Conservation (phyloP, 371 early-diverging fungal species). For the Mycotypha africana region DNA sequence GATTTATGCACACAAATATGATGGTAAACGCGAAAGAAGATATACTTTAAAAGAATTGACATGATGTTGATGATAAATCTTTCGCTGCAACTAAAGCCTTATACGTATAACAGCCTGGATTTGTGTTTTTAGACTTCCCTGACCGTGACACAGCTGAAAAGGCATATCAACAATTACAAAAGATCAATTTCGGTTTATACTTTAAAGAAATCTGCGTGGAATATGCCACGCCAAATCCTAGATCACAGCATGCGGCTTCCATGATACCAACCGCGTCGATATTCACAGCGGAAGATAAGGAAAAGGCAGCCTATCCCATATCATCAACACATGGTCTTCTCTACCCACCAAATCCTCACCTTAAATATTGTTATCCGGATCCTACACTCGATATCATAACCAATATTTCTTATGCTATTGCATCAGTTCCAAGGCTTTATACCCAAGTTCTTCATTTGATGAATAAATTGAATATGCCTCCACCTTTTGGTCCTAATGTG, state of each 20-base stretch:
- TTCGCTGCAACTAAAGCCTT: background rate
- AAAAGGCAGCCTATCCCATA: constrained; percentile 9
- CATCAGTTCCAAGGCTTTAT: constrained; percentile 52
- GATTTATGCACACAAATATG: constrained; percentile 29
- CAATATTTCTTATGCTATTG: constrained; percentile 49
- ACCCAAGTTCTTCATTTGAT: constrained; percentile 64
- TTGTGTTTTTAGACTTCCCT: constrained; percentile 46
- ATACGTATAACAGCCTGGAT: constrained; percentile 23
- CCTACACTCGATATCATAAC: constrained; percentile 45
- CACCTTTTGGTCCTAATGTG: constrained; percentile 49
- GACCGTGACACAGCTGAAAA: constrained; percentile 30
- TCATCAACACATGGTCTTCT: constrained; percentile 7
- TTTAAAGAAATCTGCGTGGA: constrained; percentile 33
- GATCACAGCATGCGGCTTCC: no score
- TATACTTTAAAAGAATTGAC: no score
- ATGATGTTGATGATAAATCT: background rate
- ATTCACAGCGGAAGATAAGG: constrained; percentile 10
- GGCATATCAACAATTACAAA: constrained; percentile 24
- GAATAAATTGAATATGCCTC: constrained; percentile 69
- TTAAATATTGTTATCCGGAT: constrained; percentile 48
- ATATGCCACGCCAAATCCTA: constrained; percentile 42
- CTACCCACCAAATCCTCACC: constrained; percentile 46
- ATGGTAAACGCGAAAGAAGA: constrained; percentile 22
- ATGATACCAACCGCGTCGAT: no score
- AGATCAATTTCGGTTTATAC: constrained; percentile 25